phyloP scores from a whole-genome alignment of 345 rosid species.

The Garcia nutans region DNA sequence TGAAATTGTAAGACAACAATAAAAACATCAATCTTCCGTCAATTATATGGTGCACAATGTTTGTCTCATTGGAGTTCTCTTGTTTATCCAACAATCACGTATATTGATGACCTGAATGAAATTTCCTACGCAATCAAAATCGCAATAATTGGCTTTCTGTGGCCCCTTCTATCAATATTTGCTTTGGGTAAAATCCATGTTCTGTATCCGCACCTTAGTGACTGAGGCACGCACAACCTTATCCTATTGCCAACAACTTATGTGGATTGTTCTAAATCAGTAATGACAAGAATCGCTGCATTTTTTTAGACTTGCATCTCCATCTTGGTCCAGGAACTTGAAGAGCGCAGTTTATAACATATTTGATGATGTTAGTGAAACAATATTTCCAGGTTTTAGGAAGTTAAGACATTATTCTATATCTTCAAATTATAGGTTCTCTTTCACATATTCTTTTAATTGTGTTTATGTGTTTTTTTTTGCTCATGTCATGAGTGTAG shows the following conservation, averaged over 20 bases:
- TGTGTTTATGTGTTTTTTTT: conserved; percentile 14
- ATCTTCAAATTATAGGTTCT: conserved; percentile 17
- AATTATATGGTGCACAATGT: not conserved
- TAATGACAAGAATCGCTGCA: not conserved
- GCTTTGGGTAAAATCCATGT: not conserved
- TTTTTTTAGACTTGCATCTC: conserved; percentile 9
- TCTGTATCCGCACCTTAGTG: not conserved
- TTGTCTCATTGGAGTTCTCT: not conserved
- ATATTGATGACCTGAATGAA: not conserved
- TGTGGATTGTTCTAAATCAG: not conserved
- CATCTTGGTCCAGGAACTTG: conserved; percentile 54
- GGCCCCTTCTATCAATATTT: not conserved
- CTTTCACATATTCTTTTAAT: not conserved
- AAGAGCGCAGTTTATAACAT: conserved; percentile 62
- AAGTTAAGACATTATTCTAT: conserved; percentile 41
- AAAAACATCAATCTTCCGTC: not conserved
- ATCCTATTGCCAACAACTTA: not conserved
- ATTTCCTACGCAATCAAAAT: not conserved
- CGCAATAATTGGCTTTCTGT: not conserved
- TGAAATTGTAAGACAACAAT: conserved; percentile 1
- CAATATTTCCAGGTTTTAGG: conserved; percentile 69
- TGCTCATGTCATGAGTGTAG: conserved; percentile 40
- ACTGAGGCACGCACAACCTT: not conserved
- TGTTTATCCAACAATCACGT: not conserved
- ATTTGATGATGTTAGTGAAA: conserved; percentile 58